Conservation (phyloP, 495 filamentous ascomycete genomes). For the Penicillium cataractarum region DNA sequence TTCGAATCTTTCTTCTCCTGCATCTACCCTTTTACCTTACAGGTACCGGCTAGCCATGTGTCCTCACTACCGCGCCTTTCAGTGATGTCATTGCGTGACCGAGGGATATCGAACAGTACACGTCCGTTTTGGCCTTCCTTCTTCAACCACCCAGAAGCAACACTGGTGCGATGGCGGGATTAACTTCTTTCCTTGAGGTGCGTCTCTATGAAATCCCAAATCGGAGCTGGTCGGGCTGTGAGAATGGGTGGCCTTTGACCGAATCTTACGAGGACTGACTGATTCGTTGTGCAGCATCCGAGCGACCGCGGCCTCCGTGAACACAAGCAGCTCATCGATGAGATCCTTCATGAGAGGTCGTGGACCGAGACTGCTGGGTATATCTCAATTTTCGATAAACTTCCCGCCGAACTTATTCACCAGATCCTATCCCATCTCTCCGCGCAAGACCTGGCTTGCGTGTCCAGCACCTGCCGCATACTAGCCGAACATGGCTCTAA, state of each 20-base stretch:
- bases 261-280: background rate
- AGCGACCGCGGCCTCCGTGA: conserved; percentile 3
- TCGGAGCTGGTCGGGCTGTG: background rate
- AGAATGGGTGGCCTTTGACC: background rate
- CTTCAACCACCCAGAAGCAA: background rate
- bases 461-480: conserved; percentile 58
- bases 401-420: conserved; percentile 68
- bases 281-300: conserved; percentile 11
- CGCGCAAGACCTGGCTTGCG: conserved; percentile 56
- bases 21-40: background rate
- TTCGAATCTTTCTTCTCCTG: background rate
- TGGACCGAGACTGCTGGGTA: conserved; percentile 3
- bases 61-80: conserved; percentile 1
- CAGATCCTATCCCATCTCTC: conserved; percentile 63
- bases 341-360: conserved; percentile 17
- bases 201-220: background rate
- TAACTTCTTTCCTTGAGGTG: background rate
- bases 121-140: background rate
- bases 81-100: conserved; percentile 32
- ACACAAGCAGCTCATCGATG: conserved; percentile 11
- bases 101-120: conserved; percentile 12
- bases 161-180: conserved; percentile 13
- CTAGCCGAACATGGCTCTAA: conserved; percentile 54
- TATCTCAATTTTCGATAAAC: conserved; percentile 38
- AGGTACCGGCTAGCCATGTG: conserved; percentile 10